Evolutionary conservation across 2,329 filamentous ascomycete genomes (phyloP), one percentile per base, ranked within the genome.

Genomic region (Aspergillus fischeri): DNA sequence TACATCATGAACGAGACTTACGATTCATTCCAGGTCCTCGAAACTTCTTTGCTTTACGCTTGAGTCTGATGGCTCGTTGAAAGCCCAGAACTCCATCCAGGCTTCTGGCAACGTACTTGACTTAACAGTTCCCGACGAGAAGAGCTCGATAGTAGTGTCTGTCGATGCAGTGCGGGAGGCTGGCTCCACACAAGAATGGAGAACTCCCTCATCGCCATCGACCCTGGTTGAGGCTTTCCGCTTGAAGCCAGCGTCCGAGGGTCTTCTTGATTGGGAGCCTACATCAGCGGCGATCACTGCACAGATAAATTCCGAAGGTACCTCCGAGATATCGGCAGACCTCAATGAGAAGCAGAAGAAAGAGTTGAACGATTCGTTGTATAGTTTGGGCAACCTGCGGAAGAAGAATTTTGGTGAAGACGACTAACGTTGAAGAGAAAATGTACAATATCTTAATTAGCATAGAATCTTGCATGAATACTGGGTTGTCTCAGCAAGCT

Each of bases 21-120:
- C 53, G 25, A 85, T 81, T 14, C 38, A 70, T 83, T 54, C 82
- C 85, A 57, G 89, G 81, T 44, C 75, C 88, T 25, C 87, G 88
- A 73, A 77, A 80, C 63, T 95, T 8, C 86, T 93, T 71, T 75
- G 83, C 55, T 89, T 88, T 75, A 74, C 75, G n/a, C 77, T 89
- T 5, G 70, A 71, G n/a, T 59, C 70, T 1, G 70, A 82, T 51
- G 81, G 81, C 59, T 73, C 69, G 14, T 76, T 91, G 44, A 71
- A 76, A 8, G 76, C 82, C 59, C 70, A 73, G 7, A 74, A 80
- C 49, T 81, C 80, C 52, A 67, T 91, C 53, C 71, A 77, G 42
- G 71, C 91, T 4, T 77, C 80, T 2, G 88, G 88, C 7, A 91
- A 90, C 65, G 82, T 86, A 0, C 80, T 93, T 4, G 83, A 86